phyloP scores from a whole-genome alignment of 768 basidiomycete species.

The Boletus barrowsii region DNA sequence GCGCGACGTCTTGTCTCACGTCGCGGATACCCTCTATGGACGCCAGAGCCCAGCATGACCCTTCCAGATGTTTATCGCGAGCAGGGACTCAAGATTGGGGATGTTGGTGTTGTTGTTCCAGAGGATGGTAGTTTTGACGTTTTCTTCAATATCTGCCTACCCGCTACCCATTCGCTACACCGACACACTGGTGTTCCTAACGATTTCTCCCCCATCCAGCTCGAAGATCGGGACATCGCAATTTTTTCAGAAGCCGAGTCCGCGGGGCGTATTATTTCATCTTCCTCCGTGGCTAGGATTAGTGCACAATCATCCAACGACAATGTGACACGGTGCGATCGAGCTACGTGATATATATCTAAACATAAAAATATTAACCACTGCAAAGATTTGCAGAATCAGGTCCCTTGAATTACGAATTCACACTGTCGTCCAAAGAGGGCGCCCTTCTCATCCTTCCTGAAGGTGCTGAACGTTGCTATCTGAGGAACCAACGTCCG shows the following conservation, averaged over 20 bases:
- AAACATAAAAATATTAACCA: not conserved
- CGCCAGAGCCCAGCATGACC: not conserved
- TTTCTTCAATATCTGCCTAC: not conserved
- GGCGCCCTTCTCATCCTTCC: not conserved
- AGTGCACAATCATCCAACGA: not conserved
- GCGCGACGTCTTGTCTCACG: slow-evolving; percentile 1
- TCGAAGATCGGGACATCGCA: not conserved
- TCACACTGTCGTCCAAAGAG: not conserved
- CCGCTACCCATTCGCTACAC: not conserved
- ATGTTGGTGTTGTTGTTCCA: not conserved
- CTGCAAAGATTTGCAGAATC: not conserved
- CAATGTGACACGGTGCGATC: not conserved
- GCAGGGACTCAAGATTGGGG: not conserved
- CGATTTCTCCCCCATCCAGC: not conserved
- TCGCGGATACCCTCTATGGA: slow-evolving; percentile 1
- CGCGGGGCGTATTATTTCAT: not conserved
- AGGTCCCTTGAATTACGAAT: not conserved
- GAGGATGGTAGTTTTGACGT: not conserved
- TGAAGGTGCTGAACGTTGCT: not conserved
- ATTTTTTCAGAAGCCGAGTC: not conserved
- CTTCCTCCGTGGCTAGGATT: not conserved
- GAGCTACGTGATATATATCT: too few species aligned
- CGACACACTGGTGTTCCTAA: not conserved
- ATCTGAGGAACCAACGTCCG: not conserved
- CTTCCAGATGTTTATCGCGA: not conserved